Evolutionary conservation across 805 yeast genomes (phyloP).

Genomic region (Citeromyces nyonsensis): DNA sequence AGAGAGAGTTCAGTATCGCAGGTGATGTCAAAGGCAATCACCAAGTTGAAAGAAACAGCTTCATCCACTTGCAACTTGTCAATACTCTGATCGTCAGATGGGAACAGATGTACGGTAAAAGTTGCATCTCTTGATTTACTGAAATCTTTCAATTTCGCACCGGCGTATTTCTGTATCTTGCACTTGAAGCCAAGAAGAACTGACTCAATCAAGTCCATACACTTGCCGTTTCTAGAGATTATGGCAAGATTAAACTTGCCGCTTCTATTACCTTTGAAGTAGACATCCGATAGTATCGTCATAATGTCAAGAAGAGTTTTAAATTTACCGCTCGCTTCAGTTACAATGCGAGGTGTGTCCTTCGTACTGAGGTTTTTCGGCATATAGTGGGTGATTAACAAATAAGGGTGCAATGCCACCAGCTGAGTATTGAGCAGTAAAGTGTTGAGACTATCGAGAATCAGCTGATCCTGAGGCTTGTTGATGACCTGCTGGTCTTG

Average conservation of each 20-base stretch:
- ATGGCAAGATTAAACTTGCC: slow-evolving; percentile 41
- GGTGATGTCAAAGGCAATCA: slow-evolving; percentile 16
- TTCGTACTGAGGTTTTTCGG: slow-evolving; percentile 65
- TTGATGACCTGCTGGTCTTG: slow-evolving; percentile 5
- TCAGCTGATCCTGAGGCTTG: slow-evolving; percentile 30
- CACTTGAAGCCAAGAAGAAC: slow-evolving; percentile 47
- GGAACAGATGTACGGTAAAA: slow-evolving; percentile 24
- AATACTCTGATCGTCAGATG: slow-evolving; percentile 13
- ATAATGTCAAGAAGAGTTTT: slow-evolving; percentile 50
- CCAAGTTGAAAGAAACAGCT: slow-evolving; percentile 8
- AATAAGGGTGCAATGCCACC: slow-evolving; percentile 81
- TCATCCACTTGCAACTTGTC: slow-evolving; percentile 4
- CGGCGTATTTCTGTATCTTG: slow-evolving; percentile 42
- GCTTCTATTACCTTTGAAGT: slow-evolving; percentile 2
- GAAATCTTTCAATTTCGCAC: slow-evolving; percentile 39
- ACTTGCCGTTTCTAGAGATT: slow-evolving; percentile 52
- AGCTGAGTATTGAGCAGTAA: slow-evolving; percentile 63
- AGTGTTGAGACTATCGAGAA: slow-evolving; percentile 62
- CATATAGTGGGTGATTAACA: slow-evolving; percentile 70
- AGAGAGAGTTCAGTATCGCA: slow-evolving; percentile 9
- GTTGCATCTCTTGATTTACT: slow-evolving; percentile 8
- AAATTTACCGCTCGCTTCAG: slow-evolving; percentile 78
- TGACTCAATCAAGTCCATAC: slow-evolving; percentile 63
- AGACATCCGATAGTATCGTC: slow-evolving; percentile 7
- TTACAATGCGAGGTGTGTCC: slow-evolving; percentile 55